Evolutionary conservation across 352 stramenopile genomes (phyloP).

Genomic region (Pythium pectinolyticum): DNA sequence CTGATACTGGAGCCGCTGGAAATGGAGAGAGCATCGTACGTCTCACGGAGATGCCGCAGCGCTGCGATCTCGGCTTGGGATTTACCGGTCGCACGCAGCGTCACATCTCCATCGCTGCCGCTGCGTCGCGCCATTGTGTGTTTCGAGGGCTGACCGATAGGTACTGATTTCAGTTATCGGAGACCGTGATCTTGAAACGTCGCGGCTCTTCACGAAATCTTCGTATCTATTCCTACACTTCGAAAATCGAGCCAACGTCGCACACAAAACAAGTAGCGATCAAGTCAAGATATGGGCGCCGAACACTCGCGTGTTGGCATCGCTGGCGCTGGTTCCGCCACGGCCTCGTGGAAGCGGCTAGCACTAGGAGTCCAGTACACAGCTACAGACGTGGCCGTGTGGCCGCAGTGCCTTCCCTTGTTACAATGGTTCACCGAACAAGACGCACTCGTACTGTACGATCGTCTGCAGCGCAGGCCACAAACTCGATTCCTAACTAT

Average conservation of each 20-base stretch:
- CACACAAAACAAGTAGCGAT: background rate
- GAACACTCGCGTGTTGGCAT: slow-evolving; percentile 33
- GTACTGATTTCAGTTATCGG: slow-evolving; percentile 8
- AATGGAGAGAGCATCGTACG: slow-evolving; percentile 25
- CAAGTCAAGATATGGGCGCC: slow-evolving; percentile 35
- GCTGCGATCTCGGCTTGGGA: slow-evolving; percentile 36
- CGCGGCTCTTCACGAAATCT: slow-evolving; percentile 19
- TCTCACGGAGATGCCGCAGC: slow-evolving; percentile 30
- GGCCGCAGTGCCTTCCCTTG: slow-evolving; percentile 59
- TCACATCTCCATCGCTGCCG: background rate
- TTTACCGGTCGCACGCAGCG: slow-evolving; percentile 9
- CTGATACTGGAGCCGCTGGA: too few relatives aligned
- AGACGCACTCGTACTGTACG: slow-evolving; percentile 41
- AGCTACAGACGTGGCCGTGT: slow-evolving; percentile 49
- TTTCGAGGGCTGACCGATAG: background rate
- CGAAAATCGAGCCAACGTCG: background rate
- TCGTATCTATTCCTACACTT: too few relatives aligned
- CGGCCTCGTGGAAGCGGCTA: slow-evolving; percentile 29
- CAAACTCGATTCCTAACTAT: slow-evolving; percentile 39
- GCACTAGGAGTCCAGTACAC: slow-evolving; percentile 55
- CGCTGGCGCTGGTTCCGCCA: background rate
- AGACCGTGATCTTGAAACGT: slow-evolving; percentile 20
- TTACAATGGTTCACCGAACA: slow-evolving; percentile 64
- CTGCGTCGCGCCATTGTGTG: background rate
- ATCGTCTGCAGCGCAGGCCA: slow-evolving; percentile 26